Evolutionary conservation across 2,329 filamentous ascomycete genomes (phyloP), one percentile per base, ranked within the genome.

Genomic region (Helotiales sp.): DNA sequence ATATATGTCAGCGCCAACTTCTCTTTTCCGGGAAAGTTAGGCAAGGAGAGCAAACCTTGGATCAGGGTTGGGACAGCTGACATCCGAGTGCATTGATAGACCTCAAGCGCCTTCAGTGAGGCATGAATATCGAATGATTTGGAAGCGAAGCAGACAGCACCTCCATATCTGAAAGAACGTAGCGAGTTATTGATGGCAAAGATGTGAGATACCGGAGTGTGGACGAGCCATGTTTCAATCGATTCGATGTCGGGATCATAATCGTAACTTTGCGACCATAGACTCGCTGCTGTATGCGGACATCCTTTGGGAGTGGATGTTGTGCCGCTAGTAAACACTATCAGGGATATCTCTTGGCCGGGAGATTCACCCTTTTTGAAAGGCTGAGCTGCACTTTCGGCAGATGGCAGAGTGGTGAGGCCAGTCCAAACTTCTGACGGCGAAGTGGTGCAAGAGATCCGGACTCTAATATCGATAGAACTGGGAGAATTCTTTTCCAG

Each of bases 61-160:
- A 89, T 89, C 86, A 90, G 89, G 6, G 86, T 89, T 1, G 87
- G 86, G 0, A 90, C 72, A 5, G 71, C 72, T 36, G 71, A 66
- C 24, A 74, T 62, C 0, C 83, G 86, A 1, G 86, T 89, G 47
- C 75, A 78, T 54, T 73, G 72, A 54, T 80, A 75, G 19, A 74
- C 67, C 7, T 72, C 73, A 0, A 89, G 81, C 0, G 85, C 78
- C 57, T 80, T 75, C 1, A 90, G 74, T 0, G 84, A 78, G 1
- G 81, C 81, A 5, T 76, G 64, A 0, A 86, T 79, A 62, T 88
- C 78, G 72, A 89, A 90, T 1, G 81, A 81, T 72, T 89, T 86
- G 1, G 81, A 76, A 0, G 87, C 86, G 63, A 89, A 88, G 3
- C 89, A 81, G 49, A 90, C 86, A 10, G 81, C 27, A 24, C 56